phyloP scores from a whole-genome alignment of 2,329 filamentous ascomycete genomes.

The Trichothecium sympodiale region DNA sequence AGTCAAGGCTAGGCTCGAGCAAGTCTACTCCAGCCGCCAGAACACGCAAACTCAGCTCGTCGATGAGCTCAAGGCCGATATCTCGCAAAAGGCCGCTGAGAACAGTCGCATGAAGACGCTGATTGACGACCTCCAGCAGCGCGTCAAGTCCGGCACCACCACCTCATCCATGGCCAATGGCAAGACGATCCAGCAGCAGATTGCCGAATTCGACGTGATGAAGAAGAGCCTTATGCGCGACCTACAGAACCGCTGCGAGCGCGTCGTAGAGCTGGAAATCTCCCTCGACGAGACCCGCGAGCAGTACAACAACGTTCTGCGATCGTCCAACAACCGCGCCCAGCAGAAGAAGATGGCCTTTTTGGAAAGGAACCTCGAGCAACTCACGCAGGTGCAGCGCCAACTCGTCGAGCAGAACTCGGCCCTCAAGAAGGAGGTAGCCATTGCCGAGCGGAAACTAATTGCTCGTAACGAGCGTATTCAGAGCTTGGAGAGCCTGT shows the following conservation, averaged over 20 bases:
- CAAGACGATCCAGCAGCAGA: slow-evolving; percentile 94
- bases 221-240: slow-evolving; percentile 99
- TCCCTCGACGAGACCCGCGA: slow-evolving; percentile 93
- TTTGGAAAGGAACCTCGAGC: slow-evolving; percentile 93
- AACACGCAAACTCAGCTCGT: slow-evolving; percentile 63
- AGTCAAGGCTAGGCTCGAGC: slow-evolving; percentile 67
- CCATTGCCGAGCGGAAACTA: slow-evolving; percentile 93
- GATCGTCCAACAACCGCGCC: slow-evolving; percentile 92
- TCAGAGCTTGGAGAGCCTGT: slow-evolving; percentile 77
- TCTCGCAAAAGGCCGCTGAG: slow-evolving; percentile 69
- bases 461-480: slow-evolving; percentile 96
- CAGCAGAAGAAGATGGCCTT: slow-evolving; percentile 99
- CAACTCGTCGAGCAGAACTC: slow-evolving; percentile 98
- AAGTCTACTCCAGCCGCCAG: slow-evolving; percentile 66
- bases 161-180: slow-evolving; percentile 56
- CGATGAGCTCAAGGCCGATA: slow-evolving; percentile 65
- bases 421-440: slow-evolving; percentile 95
- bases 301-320: slow-evolving; percentile 97
- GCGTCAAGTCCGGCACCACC: slow-evolving; percentile 50
- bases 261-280: slow-evolving; percentile 96
- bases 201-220: slow-evolving; percentile 98
- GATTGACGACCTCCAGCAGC: slow-evolving; percentile 68
- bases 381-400: slow-evolving; percentile 91
- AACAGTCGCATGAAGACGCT: slow-evolving; percentile 70
- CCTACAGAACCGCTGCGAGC: slow-evolving; percentile 94